A percentile compares a stretch with the other conserved stretches of the same genome.
phyloP scores from a whole-genome alignment of 257 asterid genomes.

The Fraxinus excelsior region DNA sequence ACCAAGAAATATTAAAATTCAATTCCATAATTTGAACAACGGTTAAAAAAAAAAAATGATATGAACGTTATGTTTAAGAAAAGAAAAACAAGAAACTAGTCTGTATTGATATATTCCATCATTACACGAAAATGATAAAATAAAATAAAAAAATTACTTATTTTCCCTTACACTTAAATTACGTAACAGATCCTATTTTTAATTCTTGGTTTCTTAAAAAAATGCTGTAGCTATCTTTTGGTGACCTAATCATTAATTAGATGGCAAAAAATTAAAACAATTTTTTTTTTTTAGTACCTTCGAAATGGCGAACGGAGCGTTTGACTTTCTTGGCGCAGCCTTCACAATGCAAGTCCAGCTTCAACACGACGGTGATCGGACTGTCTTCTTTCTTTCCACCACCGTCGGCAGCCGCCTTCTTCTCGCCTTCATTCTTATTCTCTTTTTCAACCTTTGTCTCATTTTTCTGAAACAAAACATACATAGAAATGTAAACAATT shows the following conservation, averaged over 20 bases:
- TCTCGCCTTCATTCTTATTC: slow-evolving; percentile 45
- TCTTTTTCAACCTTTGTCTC: slow-evolving; percentile 30
- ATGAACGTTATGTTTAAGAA: too few relatives aligned
- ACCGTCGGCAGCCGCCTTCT: slow-evolving; percentile 37
- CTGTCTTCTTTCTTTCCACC: slow-evolving; percentile 49
- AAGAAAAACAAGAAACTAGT: too few relatives aligned
- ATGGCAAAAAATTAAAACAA: too few relatives aligned
- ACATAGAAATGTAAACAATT: neutral
- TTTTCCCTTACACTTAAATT: too few relatives aligned
- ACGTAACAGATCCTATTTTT: too few relatives aligned
- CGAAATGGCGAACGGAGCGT: slow-evolving; percentile 52
- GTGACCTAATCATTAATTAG: neutral
- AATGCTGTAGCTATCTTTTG: neutral
- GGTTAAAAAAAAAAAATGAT: too few relatives aligned
- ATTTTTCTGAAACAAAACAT: slow-evolving; percentile 50
- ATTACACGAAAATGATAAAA: too few relatives aligned
- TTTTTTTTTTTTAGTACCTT: slow-evolving; percentile 41
- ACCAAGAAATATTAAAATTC: too few relatives aligned
- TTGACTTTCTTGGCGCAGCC: slow-evolving; percentile 93
- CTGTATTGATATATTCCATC: too few relatives aligned
- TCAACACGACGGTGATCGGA: slow-evolving; percentile 52
- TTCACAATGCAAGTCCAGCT: slow-evolving; percentile 88
- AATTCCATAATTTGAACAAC: too few relatives aligned
- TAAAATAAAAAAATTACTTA: too few relatives aligned
- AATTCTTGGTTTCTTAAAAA: too few relatives aligned